Evolutionary conservation across 768 basidiomycete species (phyloP).

Genomic region (Termitomyces sp.): DNA sequence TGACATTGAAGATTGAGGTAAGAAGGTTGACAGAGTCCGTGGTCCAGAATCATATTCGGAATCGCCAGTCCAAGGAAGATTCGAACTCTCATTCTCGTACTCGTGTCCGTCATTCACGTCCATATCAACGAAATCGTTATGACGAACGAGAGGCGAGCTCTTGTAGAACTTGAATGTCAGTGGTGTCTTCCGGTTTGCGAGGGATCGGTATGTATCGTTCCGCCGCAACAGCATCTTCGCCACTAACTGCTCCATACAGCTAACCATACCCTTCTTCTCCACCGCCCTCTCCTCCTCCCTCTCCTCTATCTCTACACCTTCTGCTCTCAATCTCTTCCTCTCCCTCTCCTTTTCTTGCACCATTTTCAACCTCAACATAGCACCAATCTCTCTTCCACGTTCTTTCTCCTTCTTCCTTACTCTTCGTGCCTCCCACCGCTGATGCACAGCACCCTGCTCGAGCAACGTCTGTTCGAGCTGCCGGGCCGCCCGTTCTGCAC

Average conservation of each 20-base stretch:
- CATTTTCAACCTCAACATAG: slow-evolving; percentile 55
- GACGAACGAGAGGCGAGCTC: slow-evolving; percentile 12
- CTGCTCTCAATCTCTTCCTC: not conserved
- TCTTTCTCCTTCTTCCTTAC: slow-evolving; percentile 51
- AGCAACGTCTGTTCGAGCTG: slow-evolving; percentile 21
- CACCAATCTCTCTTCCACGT: slow-evolving; percentile 50
- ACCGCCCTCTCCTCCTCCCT: not conserved
- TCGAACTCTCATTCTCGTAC: not conserved
- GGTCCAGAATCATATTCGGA: not conserved
- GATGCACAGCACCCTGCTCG: slow-evolving; percentile 33
- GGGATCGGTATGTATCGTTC: slow-evolving; percentile 18
- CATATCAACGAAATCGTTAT: not conserved
- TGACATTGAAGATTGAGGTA: not conserved
- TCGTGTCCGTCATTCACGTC: not conserved
- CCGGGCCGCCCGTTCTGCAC: slow-evolving; percentile 20
- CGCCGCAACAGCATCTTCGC: slow-evolving; percentile 38
- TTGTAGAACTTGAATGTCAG: slow-evolving; percentile 4
- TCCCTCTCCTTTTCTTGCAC: slow-evolving; percentile 14
- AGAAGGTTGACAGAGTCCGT: slow-evolving; percentile 2
- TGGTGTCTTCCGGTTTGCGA: slow-evolving; percentile 17
- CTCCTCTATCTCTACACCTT: not conserved
- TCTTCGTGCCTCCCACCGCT: slow-evolving; percentile 39
- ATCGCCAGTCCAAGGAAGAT: not conserved
- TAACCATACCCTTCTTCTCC: slow-evolving; percentile 13
- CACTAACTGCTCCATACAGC: slow-evolving; percentile 34